Conservation (phyloP, 2,329 filamentous ascomycete species). For the Cladosporium sp. region DNA sequence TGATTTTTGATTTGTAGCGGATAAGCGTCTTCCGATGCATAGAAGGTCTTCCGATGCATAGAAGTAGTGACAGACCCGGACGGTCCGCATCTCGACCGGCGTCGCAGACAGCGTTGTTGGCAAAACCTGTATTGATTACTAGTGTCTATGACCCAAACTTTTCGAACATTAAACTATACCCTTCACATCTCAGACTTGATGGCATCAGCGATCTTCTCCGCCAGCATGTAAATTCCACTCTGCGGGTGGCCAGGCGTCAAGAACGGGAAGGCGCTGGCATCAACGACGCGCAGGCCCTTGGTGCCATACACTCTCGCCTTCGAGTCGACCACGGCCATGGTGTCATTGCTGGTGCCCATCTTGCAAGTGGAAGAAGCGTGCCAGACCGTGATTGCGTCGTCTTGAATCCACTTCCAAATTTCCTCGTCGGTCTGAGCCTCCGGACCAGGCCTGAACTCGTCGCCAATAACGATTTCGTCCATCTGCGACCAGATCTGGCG, state of each 20-base stretch:
- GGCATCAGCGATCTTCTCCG: slow-evolving; percentile 4
- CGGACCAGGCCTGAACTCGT: slow-evolving; percentile 28
- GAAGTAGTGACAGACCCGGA: no score
- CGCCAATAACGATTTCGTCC: slow-evolving; percentile 23
- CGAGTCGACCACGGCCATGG: slow-evolving; percentile 21
- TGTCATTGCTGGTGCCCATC: slow-evolving; percentile 20
- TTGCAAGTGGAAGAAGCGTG: slow-evolving; percentile 15
- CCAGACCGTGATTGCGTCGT: slow-evolving; percentile 2
- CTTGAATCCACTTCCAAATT: slow-evolving; percentile 11
- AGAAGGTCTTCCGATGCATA: no score
- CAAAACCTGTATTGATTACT: no score
- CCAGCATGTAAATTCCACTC: slow-evolving; percentile 16
- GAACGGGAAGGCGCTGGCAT: slow-evolving; percentile 21
- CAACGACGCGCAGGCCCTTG: slow-evolving; percentile 21
- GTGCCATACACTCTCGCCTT: slow-evolving; percentile 21
- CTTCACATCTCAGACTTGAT: background rate
- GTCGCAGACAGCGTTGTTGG: no score
- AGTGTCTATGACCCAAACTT: no score
- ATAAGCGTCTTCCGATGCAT: no score
- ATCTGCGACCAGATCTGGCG: slow-evolving; percentile 28
- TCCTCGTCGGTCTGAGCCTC: slow-evolving; percentile 12
- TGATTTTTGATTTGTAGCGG: no score
- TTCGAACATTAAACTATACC: no score
- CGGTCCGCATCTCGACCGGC: no score
- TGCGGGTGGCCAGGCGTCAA: slow-evolving; percentile 24